A percentile compares a stretch with the other conserved stretches of the same genome.
phyloP scores from a whole-genome alignment of 768 basidiomycete species.

The Termitomyces eurrhizus region DNA sequence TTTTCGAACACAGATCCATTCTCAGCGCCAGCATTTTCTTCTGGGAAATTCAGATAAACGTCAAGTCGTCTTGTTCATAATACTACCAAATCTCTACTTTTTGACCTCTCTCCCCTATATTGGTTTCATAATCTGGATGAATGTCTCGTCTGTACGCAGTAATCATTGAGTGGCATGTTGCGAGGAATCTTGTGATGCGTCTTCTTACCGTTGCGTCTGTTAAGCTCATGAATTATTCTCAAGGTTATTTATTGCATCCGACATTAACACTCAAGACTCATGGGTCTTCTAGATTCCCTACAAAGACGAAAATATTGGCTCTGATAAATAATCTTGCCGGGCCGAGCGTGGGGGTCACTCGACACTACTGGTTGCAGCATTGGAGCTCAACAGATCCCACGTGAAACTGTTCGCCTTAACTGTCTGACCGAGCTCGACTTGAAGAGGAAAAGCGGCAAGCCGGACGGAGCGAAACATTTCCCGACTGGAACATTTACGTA shows the following conservation, averaged over 20 bases:
- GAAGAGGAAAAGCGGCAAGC: not conserved
- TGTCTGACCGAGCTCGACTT: not conserved
- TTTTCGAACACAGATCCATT: conserved; percentile 17
- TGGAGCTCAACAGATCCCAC: not conserved
- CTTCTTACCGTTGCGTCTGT: not conserved
- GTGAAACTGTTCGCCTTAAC: not conserved
- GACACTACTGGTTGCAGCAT: not conserved
- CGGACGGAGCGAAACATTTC: not conserved
- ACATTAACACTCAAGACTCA: not conserved
- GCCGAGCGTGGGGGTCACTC: not conserved
- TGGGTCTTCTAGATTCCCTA: not conserved
- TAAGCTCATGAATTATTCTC: not conserved
- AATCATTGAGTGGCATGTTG: not conserved
- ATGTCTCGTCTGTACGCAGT: not conserved
- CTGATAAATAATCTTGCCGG: not conserved
- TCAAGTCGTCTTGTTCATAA: not conserved
- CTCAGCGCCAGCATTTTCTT: conserved; percentile 6
- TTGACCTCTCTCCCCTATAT: not conserved
- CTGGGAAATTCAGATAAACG: not conserved
- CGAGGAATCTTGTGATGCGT: not conserved
- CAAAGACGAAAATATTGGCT: not conserved
- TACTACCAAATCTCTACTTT: not conserved
- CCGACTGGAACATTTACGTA: not conserved
- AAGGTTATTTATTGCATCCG: not conserved
- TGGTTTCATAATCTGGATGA: not conserved